A percentile compares a stretch with the other conserved stretches of the same genome.
Conservation (phyloP, 768 basidiomycete species). For the Pleurotus cornucopiae region DNA sequence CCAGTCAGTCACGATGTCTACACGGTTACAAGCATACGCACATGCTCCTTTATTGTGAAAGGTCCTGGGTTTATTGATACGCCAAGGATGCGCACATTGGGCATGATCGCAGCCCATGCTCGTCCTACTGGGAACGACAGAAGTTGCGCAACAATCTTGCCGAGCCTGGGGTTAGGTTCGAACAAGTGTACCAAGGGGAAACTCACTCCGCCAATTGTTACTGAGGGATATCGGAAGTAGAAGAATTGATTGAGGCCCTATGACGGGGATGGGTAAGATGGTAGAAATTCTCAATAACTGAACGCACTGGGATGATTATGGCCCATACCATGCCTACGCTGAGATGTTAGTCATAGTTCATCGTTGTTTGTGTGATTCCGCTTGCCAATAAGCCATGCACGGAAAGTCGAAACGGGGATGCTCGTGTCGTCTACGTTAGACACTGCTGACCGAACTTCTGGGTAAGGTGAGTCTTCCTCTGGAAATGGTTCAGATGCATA, state of each 20-base stretch:
- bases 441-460: conserved; percentile 53
- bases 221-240: conserved; percentile 71
- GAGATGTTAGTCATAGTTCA: neutral
- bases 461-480: conserved; percentile 53
- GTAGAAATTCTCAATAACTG: neutral
- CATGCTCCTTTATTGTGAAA: conserved; percentile 75
- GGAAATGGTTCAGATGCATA: conserved; percentile 57
- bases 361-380: neutral
- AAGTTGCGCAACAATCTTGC: conserved; percentile 62
- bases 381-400: conserved; percentile 67
- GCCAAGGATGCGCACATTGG: conserved; percentile 49
- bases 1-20: conserved; percentile 9
- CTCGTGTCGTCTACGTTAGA: conserved; percentile 61
- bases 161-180: neutral
- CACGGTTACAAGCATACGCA: conserved; percentile 29
- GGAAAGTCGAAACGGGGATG: conserved; percentile 59
- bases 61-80: conserved; percentile 61
- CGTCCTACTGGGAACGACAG: conserved; percentile 64
- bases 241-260: conserved; percentile 69
- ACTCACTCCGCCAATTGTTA: conserved; percentile 49
- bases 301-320: conserved; percentile 50
- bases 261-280: neutral
- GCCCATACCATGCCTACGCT: conserved; percentile 47
- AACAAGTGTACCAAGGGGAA: neutral
- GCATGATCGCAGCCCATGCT: conserved; percentile 51